Base-by-base conservation (phyloP, 169 alveolate species). In the Cyclospora cayetanensis region DNA sequence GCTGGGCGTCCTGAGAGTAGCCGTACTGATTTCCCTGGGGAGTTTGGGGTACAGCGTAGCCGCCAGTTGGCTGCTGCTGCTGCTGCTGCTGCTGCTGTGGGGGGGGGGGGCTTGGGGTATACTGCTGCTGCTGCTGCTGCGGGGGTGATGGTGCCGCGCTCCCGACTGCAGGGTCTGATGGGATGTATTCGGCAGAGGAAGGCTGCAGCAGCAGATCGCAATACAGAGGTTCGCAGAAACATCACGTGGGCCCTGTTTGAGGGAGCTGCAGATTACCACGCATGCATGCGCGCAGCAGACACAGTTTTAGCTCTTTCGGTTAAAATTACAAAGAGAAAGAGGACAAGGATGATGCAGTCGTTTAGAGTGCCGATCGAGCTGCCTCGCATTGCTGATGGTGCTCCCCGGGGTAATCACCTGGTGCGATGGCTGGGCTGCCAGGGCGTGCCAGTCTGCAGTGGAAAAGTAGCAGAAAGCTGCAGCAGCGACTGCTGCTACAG, bases 81-180 rank as follows among this genome's bases (percentile, higher is more conserved):
- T 5, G 77, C 77, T 65, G 77, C 77, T 65, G 77, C 77, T 65
- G 77, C 77, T 5, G 82, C 60, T 46, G 60, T 15, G 7, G 60
- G 29, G 77, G 82, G 52, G 82, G 46, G 15, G 4, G 55, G 37
- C 55, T 52, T 15, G 82, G 52, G 31, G 82, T 46, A 1, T 27
- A 12, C 4, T 70, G 25, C 82, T 70, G 82, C 46, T 70, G 82
- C 82, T 70, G 82, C 52, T 70, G 82, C 52, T 70, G 82, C 53
- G 4, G 82, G 34, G 12, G 46, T 25, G 52, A 52, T 4, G 52
- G 46, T 18, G 1, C 42, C 46, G 46, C 60, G 15, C 15, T 46
- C 7, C 7, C 60, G 15, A 46, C 60, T 7, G 7, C 15, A 15
- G 7, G 60, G 60, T 46, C 60, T 11, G 7, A 11, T 46, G 60